phyloP scores from a whole-genome alignment of 805 yeast species.

The Wickerhamiella kurtzmanii region DNA sequence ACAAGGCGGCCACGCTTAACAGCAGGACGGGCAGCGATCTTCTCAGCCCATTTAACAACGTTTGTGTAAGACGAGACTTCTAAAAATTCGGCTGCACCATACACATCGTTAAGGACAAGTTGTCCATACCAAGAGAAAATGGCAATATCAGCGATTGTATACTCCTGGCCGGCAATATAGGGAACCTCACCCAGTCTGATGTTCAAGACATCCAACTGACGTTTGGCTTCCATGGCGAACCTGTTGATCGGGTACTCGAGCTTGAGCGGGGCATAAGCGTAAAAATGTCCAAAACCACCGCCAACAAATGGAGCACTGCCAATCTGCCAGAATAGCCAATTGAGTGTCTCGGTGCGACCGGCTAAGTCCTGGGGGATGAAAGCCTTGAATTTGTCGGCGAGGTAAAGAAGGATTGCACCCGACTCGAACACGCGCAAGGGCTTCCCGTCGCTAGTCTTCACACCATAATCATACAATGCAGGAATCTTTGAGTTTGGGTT shows the following conservation, averaged over 20 bases:
- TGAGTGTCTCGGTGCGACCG: constrained; percentile 27
- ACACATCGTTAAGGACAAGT: background rate
- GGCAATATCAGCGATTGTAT: constrained; percentile 43
- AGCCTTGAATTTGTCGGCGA: constrained; percentile 47
- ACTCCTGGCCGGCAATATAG: constrained; percentile 45
- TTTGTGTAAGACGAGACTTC: background rate
- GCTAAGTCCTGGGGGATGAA: constrained; percentile 14
- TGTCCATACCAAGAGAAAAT: constrained; percentile 35
- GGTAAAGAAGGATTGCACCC: constrained; percentile 47
- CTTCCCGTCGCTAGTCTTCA: constrained; percentile 14
- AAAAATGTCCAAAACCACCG: constrained; percentile 45
- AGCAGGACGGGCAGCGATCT: background rate
- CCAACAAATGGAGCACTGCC: constrained; percentile 34
- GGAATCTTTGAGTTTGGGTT: constrained; percentile 58
- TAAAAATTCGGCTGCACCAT: background rate
- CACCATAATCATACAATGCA: constrained; percentile 29
- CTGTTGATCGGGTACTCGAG: constrained; percentile 42
- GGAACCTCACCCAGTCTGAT: constrained; percentile 34
- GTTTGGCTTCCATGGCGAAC: constrained; percentile 36
- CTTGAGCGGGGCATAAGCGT: constrained; percentile 34
- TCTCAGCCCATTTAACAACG: background rate
- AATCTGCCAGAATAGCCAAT: constrained; percentile 44
- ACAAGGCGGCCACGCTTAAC: background rate
- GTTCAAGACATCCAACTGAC: constrained; percentile 44
- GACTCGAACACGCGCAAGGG: constrained; percentile 39